These are phyloP conservation scores for Paraleonurus japonicus DNA, from an alignment of 257 asterid genomes.

Conservation along the genomic window DNA sequence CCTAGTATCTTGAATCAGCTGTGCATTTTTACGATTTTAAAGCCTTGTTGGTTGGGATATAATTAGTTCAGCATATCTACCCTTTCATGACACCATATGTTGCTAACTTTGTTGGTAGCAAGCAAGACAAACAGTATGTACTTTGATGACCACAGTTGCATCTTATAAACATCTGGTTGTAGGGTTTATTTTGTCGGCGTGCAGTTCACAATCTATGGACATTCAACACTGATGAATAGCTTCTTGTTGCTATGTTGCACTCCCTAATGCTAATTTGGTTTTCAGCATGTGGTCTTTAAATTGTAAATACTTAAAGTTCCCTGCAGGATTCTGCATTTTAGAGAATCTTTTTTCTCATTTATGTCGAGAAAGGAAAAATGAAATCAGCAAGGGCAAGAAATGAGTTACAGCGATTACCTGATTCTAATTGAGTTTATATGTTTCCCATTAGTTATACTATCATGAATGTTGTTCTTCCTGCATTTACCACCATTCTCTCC, in stretches of 20 bases:
- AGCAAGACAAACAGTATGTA: background rate
- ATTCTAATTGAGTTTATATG: background rate
- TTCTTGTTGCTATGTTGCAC: background rate
- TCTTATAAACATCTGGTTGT: background rate
- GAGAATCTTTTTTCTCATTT: no score
- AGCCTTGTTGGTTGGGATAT: background rate
- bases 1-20: background rate
- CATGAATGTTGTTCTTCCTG: background rate
- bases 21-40: background rate
- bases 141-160: background rate
- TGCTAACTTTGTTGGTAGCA: background rate
- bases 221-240: background rate
- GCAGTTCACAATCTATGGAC: background rate
- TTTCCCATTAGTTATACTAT: background rate
- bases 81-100: background rate
- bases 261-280: background rate
- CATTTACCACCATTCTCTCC: background rate
- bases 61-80: background rate
- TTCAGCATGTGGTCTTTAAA: background rate
- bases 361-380: no score
- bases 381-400: background rate
- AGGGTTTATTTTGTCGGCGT: background rate
- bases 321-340: background rate
- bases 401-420: background rate
- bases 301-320: background rate